These are phyloP conservation scores for Ampelocalamus luodianensis DNA, from an alignment of 176 grass and related monocot genomes.

Conservation along the genomic window DNA sequence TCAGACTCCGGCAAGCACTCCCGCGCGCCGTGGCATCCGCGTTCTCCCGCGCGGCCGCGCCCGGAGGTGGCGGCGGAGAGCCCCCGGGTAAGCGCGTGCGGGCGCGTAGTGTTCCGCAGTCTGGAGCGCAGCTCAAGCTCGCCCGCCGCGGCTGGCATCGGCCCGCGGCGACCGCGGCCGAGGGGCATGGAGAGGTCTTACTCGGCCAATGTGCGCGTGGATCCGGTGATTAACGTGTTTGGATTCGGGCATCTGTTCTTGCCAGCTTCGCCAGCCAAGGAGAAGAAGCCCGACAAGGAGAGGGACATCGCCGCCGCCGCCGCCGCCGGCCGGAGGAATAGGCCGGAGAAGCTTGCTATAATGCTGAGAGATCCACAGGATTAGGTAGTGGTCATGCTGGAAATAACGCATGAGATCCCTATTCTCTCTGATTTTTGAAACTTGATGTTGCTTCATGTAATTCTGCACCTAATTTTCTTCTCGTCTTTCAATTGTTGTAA, in stretches of 20 bases:
- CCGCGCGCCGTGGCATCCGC: conserved; percentile 32
- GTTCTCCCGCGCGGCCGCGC: not conserved
- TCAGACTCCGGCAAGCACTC: conserved; percentile 52
- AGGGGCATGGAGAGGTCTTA: conserved; percentile 72
- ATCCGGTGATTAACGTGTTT: conserved; percentile 71
- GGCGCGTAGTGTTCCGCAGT: conserved; percentile 68
- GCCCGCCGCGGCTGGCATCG: conserved; percentile 49
- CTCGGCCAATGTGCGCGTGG: conserved; percentile 72
- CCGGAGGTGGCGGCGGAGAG: conserved; percentile 52
- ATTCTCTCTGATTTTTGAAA: conserved; percentile 26
- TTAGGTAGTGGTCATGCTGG: conserved; percentile 48
- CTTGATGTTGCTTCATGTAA: not conserved
- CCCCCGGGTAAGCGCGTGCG: conserved; percentile 69
- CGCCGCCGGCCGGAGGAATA: conserved; percentile 35
- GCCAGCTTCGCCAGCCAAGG: conserved; percentile 54
- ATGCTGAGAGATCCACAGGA: conserved; percentile 61
- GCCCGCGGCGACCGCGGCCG: conserved; percentile 44
- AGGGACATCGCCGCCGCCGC: not conserved
- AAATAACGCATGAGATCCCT: conserved; percentile 54
- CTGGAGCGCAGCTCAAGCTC: conserved; percentile 74
- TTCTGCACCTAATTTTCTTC: no score
- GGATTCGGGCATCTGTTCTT: conserved; percentile 61
- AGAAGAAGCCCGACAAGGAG: conserved; percentile 40
- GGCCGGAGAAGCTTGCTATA: conserved; percentile 56
- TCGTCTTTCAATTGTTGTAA: conserved; percentile 37